phyloP scores from a whole-genome alignment of 2,329 filamentous ascomycete genomes.

The Neonectria punicea region DNA sequence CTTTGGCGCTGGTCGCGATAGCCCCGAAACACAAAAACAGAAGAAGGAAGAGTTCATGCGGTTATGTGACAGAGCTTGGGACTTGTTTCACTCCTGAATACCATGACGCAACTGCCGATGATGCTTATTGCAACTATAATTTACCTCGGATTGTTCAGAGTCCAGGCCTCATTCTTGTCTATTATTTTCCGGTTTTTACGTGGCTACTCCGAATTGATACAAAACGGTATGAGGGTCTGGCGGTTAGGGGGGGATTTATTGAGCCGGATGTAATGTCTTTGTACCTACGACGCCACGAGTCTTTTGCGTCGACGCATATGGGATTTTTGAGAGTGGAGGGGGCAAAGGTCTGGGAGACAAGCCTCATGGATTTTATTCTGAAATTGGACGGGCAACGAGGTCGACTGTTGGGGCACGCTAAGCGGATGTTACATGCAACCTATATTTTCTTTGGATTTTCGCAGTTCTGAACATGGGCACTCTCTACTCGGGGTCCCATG shows the following conservation, averaged over 20 bases:
- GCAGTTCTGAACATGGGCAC: slow-evolving; percentile 10
- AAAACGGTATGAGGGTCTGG: slow-evolving; percentile 36
- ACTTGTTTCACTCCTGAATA: slow-evolving; percentile 90
- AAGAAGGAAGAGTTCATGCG: slow-evolving; percentile 95
- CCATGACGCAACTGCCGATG: slow-evolving; percentile 23
- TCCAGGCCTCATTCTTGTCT: slow-evolving; percentile 37
- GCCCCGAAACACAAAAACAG: slow-evolving; percentile 80
- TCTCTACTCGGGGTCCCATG: slow-evolving; percentile 8
- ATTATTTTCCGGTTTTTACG: slow-evolving; percentile 39
- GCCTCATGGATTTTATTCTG: slow-evolving; percentile 10
- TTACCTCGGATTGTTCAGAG: slow-evolving; percentile 17
- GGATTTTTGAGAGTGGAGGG: slow-evolving; percentile 11
- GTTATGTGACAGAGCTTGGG: slow-evolving; percentile 91
- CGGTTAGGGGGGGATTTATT: slow-evolving; percentile 30
- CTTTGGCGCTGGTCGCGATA: slow-evolving; percentile 84
- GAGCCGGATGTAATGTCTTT: slow-evolving; percentile 43
- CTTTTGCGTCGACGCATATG: slow-evolving; percentile 37
- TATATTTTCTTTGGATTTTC: neutral
- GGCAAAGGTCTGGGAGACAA: neutral
- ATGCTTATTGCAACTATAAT: slow-evolving; percentile 36
- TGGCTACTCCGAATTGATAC: slow-evolving; percentile 30
- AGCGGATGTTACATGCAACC: slow-evolving; percentile 10
- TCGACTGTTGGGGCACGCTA: slow-evolving; percentile 10
- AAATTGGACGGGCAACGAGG: slow-evolving; percentile 21
- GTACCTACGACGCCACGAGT: slow-evolving; percentile 42